Percentiles rank a stretch among this genome's conserved stretches.
Conservation (phyloP, 208 protist genomes). For the Angomonas ambiguus region DNA sequence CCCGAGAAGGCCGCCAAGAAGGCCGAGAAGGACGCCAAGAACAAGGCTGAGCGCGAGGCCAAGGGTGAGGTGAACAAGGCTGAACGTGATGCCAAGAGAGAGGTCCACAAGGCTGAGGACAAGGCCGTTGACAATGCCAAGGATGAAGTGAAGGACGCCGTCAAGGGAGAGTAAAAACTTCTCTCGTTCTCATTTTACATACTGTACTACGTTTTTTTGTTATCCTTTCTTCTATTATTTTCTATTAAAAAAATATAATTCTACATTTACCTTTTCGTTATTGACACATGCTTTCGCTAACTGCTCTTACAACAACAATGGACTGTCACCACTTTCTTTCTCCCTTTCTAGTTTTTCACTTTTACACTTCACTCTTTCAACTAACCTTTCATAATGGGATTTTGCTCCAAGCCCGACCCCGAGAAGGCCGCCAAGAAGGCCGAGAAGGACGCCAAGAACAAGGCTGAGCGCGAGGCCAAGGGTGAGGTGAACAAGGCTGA, state of each 20-base stretch:
- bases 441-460: background rate
- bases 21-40: background rate
- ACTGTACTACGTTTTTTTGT: background rate
- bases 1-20: background rate
- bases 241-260: background rate
- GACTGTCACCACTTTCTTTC: no score
- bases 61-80: slow-evolving; percentile 1
- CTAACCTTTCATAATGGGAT: background rate
- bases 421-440: background rate
- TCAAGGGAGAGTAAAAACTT: background rate
- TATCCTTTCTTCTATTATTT: background rate
- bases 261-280: background rate
- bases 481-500: background rate
- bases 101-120: background rate
- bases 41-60: background rate
- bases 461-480: background rate
- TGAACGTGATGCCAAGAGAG: background rate
- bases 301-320: no score
- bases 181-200: no score
- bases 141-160: background rate
- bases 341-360: background rate
- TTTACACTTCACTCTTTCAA: background rate
- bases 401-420: background rate
- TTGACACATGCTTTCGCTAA: no score
- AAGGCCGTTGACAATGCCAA: background rate